Evolutionary conservation across 768 basidiomycete genomes (phyloP), one percentile per base, ranked within the genome.

Genomic region (Phanerodontia chrysosporium): DNA sequence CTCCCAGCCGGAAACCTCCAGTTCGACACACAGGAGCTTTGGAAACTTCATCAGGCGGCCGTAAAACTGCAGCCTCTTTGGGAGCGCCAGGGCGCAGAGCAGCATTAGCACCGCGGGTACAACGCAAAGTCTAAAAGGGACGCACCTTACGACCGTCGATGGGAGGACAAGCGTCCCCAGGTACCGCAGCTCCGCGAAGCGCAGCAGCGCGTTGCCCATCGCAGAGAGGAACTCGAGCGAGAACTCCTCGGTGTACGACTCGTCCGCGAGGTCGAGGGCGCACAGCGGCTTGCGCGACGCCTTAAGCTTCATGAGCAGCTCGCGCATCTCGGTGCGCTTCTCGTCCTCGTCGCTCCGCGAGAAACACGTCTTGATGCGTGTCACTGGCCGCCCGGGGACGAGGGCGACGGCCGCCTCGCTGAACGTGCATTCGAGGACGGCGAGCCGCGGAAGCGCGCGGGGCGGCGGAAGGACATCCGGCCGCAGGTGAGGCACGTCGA

Each of bases 351-450:
- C 75, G n/a, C 80, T 73, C 53, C 75, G 74, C 24, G 86, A 86
- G 69, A 88, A 85, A 65, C 86, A 87, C 6, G 86, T 86, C 70
- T 88, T 88, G 58, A 89, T 75, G 55, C 79, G 80, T 1, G 80
- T 77, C 42, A 89, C 70, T 7, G 86, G 85, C 2, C 86, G 78
- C 12, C 75, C 75, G 0, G 86, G 84, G 22, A 82, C 77, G 10
- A 88, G 70, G 16, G 76, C 76, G 51, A 75, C 75, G 3, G 82
- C 86, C 0, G 85, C 87, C 69, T 85, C 85, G 18, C 80, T 72
- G 69, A 87, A 87, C 1, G 86, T 86, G 69, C 87, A 88, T 70
- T 87, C 84, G 44, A 89, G 68, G 25, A 73, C 78, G 5, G 80
- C 74, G 24, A 88, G 72, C 51, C 73, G 72, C 35, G 83, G 80